Conservation (phyloP, 1,139 yeast species). For the Zygotorulaspora mrakii region DNA sequence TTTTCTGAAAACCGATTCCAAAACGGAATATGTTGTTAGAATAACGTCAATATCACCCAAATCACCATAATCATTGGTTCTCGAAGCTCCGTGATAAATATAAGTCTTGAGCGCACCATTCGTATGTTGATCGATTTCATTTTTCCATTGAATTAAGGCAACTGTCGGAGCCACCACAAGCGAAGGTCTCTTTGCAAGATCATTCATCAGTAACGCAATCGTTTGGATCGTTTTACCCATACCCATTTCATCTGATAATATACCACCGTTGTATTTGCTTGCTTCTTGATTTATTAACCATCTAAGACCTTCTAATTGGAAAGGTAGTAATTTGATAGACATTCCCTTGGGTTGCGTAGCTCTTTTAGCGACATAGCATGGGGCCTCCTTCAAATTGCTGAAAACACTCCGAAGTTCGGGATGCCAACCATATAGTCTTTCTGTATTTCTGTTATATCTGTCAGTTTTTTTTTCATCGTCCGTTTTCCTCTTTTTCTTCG, state of each 20-base stretch:
- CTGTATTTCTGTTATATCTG: slow-evolving; percentile 63
- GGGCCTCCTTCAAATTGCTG: slow-evolving; percentile 52
- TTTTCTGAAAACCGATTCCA: slow-evolving; percentile 82
- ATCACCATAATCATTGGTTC: slow-evolving; percentile 55
- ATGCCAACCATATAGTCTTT: slow-evolving; percentile 63
- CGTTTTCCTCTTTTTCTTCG: slow-evolving; percentile 29
- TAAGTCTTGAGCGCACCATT: slow-evolving; percentile 62
- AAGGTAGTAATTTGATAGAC: slow-evolving; percentile 72
- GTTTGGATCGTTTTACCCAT: slow-evolving; percentile 99
- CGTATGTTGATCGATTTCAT: slow-evolving; percentile 84
- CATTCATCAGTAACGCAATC: slow-evolving; percentile 77
- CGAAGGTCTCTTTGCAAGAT: slow-evolving; percentile 62
- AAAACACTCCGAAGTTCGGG: slow-evolving; percentile 75
- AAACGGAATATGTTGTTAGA: slow-evolving; percentile 84
- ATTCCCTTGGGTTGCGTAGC: slow-evolving; percentile 79
- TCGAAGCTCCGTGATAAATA: slow-evolving; percentile 80
- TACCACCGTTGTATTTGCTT: slow-evolving; percentile 75
- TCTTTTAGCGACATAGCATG: slow-evolving; percentile 50
- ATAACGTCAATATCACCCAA: slow-evolving; percentile 71
- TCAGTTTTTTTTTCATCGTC: slow-evolving; percentile 47
- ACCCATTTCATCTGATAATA: slow-evolving; percentile 99
- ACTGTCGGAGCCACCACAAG: slow-evolving; percentile 96
- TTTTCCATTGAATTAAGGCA: slow-evolving; percentile 96
- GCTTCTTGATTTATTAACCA: slow-evolving; percentile 87
- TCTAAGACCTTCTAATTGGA: slow-evolving; percentile 86